Evolutionary conservation across 2,329 filamentous ascomycete genomes (phyloP).

Genomic region (Lizonia empirigonia): DNA sequence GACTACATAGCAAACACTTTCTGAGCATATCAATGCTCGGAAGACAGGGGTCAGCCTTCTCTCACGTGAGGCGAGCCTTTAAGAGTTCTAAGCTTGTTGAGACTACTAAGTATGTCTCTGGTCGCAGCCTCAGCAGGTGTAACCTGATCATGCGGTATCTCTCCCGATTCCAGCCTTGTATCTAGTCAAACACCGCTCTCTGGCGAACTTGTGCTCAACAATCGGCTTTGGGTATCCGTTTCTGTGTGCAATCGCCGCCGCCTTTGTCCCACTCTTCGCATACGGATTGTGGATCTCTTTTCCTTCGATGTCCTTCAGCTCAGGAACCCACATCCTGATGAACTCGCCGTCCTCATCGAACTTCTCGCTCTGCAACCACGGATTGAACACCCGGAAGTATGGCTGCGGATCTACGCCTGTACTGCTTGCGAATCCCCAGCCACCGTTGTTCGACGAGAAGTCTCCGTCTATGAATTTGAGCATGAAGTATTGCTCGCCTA

Average conservation of each 20-base stretch:
- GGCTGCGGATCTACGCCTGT: conserved; percentile 84
- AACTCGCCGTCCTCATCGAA: conserved; percentile 81
- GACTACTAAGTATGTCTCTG: too few species aligned
- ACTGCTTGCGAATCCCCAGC: conserved; percentile 69
- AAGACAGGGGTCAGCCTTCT: too few species aligned
- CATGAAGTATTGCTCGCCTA: conserved; percentile 59
- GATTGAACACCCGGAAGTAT: conserved; percentile 91
- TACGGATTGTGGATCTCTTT: conserved; percentile 84
- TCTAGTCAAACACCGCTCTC: conserved; percentile 69
- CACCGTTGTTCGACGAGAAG: conserved; percentile 62
- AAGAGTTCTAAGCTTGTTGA: too few species aligned
- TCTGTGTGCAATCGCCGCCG: conserved; percentile 63
- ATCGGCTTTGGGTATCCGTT: conserved; percentile 75
- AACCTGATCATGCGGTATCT: conserved; percentile 49
- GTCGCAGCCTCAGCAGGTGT: too few species aligned
- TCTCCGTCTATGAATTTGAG: conserved; percentile 56
- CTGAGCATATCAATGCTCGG: too few species aligned
- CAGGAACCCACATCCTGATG: conserved; percentile 81
- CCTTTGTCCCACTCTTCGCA: conserved; percentile 59
- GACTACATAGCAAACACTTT: too few species aligned
- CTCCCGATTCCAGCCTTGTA: conserved; percentile 71
- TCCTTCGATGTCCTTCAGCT: conserved; percentile 67
- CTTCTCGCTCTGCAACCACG: conserved; percentile 80
- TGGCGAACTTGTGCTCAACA: conserved; percentile 72
- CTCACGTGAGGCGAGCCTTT: too few species aligned